Base-by-base conservation (phyloP, 2,329 filamentous ascomycete genomes). In the Verticillium isaacii region DNA sequence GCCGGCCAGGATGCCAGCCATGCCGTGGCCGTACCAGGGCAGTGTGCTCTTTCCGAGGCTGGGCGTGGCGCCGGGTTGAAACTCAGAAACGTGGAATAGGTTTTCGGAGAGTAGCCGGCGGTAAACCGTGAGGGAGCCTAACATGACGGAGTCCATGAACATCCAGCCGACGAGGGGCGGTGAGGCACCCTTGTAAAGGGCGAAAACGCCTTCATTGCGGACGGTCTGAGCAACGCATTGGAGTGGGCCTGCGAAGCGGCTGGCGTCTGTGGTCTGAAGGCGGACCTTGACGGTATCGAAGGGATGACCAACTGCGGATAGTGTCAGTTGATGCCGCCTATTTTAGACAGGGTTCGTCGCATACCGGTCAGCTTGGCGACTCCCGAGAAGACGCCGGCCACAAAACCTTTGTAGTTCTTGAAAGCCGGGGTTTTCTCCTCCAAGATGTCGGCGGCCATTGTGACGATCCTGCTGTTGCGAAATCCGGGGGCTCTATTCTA, bases 211-310 rank as follows among this genome's bases (percentile, higher is more conserved):
- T 76, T 99, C 95, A 72, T 93, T 90, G 63, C 89, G 86, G 32
- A 98, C 67, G 11, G 95, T 99, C 74, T 94, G 89, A 61, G 90
- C 75, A 11, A 97, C 79, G 72, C 95, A 98, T 74, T 97, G 89
- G 36, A 96, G 74, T 0, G 95, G 93, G 0, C 95, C 95, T 66
- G 82, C 82, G 82, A 99, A 99, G 68, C 91, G 92, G 1, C 86
- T 75, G 57, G 84, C 76, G 68, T 89, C 82, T 34, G 92, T 92
- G 2, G 94, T 98, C 75, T 99, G 95, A 19, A 99, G 82, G 36
- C 95, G 92, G 60, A 98, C 94, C 78, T 99, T 99, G 75, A 99
- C 87, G 0, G 95, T 98, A 77, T 99, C 95, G 78, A 99, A 98
- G 29, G 91, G 86, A 70, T 89, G 86, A 62, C 86, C 86, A 70